Evolutionary conservation across 148 eudicot genomes (phyloP).

Genomic region (Pharnaceum exiguum): DNA sequence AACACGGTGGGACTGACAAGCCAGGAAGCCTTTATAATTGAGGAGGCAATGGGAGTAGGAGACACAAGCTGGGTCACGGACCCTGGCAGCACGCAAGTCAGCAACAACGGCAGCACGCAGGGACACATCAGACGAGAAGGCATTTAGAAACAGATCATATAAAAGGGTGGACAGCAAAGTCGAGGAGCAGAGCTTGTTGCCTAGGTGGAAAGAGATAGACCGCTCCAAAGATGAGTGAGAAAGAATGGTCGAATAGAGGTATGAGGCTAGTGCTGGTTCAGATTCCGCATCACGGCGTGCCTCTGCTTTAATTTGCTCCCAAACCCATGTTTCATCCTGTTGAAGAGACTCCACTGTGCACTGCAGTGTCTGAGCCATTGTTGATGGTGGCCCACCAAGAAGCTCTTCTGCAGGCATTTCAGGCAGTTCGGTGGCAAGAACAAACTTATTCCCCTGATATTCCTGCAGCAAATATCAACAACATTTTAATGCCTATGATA

Average conservation of each 20-base stretch:
- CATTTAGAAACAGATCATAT: constrained; percentile 70
- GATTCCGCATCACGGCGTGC: constrained; percentile 78
- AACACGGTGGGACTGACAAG: constrained; percentile 67
- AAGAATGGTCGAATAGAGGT: constrained; percentile 73
- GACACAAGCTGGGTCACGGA: constrained; percentile 79
- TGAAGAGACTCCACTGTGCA: constrained; percentile 10
- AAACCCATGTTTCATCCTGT: constrained; percentile 52
- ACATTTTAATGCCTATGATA: too few relatives aligned
- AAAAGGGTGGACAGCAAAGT: constrained; percentile 78
- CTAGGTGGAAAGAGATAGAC: constrained; percentile 75
- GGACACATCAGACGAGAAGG: constrained; percentile 40
- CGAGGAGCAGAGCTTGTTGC: constrained; percentile 80
- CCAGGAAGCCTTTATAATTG: constrained; percentile 80
- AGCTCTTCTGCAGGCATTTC: constrained; percentile 21
- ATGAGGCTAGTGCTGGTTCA: constrained; percentile 80
- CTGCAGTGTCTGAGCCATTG: constrained; percentile 6
- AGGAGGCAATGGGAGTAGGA: constrained; percentile 81
- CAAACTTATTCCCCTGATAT: neutral
- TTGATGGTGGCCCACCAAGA: constrained; percentile 1
- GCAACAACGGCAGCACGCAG: constrained; percentile 70
- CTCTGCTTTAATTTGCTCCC: constrained; percentile 73
- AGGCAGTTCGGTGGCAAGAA: constrained; percentile 10
- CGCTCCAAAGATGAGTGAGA: constrained; percentile 69
- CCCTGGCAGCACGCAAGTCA: constrained; percentile 72
- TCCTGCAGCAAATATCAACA: constrained; percentile 1